Base-by-base conservation (phyloP, 192 early-diverging fungal genomes). In the Entomortierella chlamydospora region DNA sequence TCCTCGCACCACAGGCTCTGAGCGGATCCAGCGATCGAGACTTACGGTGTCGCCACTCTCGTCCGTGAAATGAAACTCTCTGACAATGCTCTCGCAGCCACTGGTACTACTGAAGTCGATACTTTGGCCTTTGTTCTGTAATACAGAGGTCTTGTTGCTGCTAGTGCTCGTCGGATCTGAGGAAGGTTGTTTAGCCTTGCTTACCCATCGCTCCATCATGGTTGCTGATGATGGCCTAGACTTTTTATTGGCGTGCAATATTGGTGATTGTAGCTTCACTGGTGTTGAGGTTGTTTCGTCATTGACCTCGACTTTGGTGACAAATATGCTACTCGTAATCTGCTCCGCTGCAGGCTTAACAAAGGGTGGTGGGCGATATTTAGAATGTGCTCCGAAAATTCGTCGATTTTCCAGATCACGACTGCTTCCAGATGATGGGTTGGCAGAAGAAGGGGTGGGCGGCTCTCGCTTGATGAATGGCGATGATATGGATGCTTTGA, bases 1-100 rank as follows among this genome's bases (percentile, higher is more conserved):
- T 0, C 23, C 29, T 28, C 25, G 4, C 11, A 9, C 52, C 4
- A 30, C 43, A 23, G 54, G 2, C 8, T 43, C 65, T 34, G 34
- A 29, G 1, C 55, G 70, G 26, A 76, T 68, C 73, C 73, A 76
- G 17, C 73, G 58, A 23, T 64, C 42, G 8, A 76, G 54, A 23
- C 55, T 76, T 25, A 76, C 59, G 49, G 53, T 50, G 31, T 68
- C 50, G 2, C 54, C 28, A 3, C 61, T 61, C 22, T 31, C n/a
- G 22, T 67, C 45, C 0, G 8, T 50, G 49, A 31, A 60, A 17
- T 60, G 55, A 53, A 73, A 73, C 53, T 76, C 59, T 0, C 64
- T 50, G 20, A 61, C 31, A 45, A 67, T 37, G 25, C 11, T 61
- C 51, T n/a, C n/a, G n/a, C n/a, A n/a, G n/a, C 60, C 30, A 41